Percentiles rank a stretch among this genome's conserved stretches.
Evolutionary conservation across 1,139 yeast species (phyloP).

Genomic region (Arxiozyma heterogenica): DNA sequence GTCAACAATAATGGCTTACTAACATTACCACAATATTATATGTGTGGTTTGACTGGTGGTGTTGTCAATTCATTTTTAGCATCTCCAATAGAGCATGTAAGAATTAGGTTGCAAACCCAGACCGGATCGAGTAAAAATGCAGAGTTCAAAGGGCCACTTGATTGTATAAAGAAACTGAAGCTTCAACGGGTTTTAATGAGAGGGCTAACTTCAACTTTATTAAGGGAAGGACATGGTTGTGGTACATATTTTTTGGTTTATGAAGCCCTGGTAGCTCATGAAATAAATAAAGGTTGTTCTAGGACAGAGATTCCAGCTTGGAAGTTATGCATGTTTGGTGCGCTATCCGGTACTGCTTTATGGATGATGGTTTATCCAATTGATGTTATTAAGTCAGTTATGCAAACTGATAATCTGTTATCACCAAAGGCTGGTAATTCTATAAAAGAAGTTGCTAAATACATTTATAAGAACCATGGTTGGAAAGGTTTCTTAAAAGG

Average conservation of each 20-base stretch:
- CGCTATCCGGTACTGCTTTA: constrained; percentile 74
- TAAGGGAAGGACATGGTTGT: constrained; percentile 80
- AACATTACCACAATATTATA: constrained; percentile 52
- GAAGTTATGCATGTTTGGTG: constrained; percentile 76
- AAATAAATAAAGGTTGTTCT: constrained; percentile 36
- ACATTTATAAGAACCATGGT: constrained; percentile 50
- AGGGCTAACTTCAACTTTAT: constrained; percentile 70
- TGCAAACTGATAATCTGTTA: constrained; percentile 74
- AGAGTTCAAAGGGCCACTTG: constrained; percentile 67
- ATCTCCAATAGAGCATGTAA: constrained; percentile 85
- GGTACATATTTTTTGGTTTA: constrained; percentile 85
- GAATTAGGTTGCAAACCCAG: constrained; percentile 85
- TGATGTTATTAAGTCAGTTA: constrained; percentile 75
- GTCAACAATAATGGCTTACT: constrained; percentile 15
- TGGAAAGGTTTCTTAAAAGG: constrained; percentile 77
- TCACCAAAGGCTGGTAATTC: constrained; percentile 32
- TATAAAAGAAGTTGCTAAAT: constrained; percentile 43
- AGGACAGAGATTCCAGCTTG: constrained; percentile 74
- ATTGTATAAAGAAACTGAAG: constrained; percentile 53
- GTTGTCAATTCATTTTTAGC: constrained; percentile 81
- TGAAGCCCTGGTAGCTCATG: constrained; percentile 70
- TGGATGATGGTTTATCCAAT: constrained; percentile 79
- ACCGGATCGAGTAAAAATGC: constrained; percentile 36
- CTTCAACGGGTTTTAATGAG: constrained; percentile 61
- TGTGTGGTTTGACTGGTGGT: constrained; percentile 83